These are phyloP conservation scores for Solanum aculeatissimum DNA, from an alignment of 305 asterid genomes.

Conservation along the genomic window DNA sequence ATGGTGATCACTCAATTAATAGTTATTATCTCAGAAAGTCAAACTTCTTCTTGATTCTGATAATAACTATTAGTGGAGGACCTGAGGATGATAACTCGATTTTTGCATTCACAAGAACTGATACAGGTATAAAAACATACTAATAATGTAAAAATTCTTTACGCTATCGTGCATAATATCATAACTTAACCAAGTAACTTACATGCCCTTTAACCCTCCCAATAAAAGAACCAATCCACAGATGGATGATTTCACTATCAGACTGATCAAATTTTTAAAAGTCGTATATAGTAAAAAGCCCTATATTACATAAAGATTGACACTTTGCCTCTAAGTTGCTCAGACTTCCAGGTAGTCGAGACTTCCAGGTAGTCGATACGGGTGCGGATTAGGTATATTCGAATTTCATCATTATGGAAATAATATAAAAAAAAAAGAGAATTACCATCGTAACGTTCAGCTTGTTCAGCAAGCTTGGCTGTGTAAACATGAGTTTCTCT, in stretches of 20 bases:
- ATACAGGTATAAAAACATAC: background rate
- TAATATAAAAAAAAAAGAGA: background rate
- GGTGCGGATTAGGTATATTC: background rate
- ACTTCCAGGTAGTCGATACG: too few species aligned
- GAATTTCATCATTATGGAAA: background rate
- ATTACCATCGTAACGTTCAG: constrained; percentile 78
- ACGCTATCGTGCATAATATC: background rate
- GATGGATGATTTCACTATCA: background rate
- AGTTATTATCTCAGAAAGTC: background rate
- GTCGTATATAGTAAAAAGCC: background rate
- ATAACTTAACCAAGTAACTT: background rate
- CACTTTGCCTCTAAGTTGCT: background rate
- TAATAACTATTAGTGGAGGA: background rate
- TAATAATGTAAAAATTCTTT: background rate
- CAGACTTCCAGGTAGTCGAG: too few species aligned
- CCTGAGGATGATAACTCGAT: background rate
- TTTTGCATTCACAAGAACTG: background rate
- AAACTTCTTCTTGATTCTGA: background rate
- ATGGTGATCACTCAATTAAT: background rate
- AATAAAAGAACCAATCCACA: background rate
- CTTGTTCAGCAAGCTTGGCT: constrained; percentile 82
- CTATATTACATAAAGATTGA: background rate
- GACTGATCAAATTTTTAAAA: background rate
- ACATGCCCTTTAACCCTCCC: background rate
- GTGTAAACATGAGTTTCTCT: constrained; percentile 57